phyloP scores from a whole-genome alignment of 192 early-diverging fungal species.

The Coemansia aciculifera region DNA sequence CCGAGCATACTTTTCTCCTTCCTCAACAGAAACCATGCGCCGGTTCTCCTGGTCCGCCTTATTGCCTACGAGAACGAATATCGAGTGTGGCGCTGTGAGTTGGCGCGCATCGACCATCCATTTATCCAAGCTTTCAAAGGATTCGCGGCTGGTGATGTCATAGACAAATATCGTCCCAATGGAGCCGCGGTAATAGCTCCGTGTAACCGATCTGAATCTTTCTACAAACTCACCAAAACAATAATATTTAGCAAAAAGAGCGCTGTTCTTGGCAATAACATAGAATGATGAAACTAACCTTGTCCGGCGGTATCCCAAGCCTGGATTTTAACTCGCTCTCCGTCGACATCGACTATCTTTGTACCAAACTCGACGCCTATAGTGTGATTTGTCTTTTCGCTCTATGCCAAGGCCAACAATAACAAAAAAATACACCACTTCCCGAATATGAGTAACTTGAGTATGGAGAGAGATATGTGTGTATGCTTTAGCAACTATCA shows the following conservation, averaged over 20 bases:
- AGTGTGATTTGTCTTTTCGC: conserved; percentile 68
- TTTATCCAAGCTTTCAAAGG: conserved; percentile 62
- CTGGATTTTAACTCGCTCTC: conserved; percentile 70
- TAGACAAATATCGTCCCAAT: conserved; percentile 78
- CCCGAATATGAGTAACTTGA: background rate
- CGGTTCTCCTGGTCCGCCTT: conserved; percentile 55
- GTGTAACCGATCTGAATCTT: conserved; percentile 67
- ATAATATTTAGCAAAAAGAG: background rate
- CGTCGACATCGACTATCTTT: conserved; percentile 65
- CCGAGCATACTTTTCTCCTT: conserved; percentile 60
- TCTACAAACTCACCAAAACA: conserved; percentile 32
- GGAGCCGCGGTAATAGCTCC: conserved; percentile 80
- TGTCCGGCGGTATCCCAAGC: conserved; percentile 80
- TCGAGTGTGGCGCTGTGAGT: conserved; percentile 66
- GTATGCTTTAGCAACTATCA: too few relatives aligned
- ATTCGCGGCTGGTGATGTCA: conserved; percentile 70
- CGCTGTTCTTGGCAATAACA: background rate
- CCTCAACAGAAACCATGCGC: conserved; percentile 53
- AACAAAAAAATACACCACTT: background rate
- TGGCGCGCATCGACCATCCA: conserved; percentile 69
- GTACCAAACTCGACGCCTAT: conserved; percentile 83
- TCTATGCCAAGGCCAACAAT: conserved; percentile 42
- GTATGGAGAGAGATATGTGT: background rate
- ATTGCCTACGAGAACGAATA: conserved; percentile 72
- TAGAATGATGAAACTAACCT: conserved; percentile 23